Base-by-base conservation (phyloP, 2,329 filamentous ascomycete species). In the Emericellopsis atlantica region DNA sequence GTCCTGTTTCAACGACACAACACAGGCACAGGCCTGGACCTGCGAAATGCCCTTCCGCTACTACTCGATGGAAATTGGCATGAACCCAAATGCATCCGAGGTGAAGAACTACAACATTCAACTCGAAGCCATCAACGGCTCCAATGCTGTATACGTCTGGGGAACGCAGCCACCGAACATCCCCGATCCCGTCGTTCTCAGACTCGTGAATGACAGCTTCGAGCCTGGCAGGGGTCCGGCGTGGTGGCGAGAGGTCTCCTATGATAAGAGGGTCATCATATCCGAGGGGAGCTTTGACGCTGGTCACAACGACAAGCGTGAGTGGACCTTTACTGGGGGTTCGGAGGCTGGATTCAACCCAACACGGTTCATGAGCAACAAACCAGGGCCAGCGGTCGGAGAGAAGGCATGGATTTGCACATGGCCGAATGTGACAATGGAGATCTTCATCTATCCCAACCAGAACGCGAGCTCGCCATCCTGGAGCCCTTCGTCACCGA, bases 1-100 rank as follows among this genome's bases (percentile, higher is more conserved):
- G 33, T 64, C 66, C 0, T 85, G 81, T 52, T 65, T 84, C 44
- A 64, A 65, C 26, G 66, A 80, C 42, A 62, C 67, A 1, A 64
- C 56, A 1, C 70, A 79, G 48, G 60, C 65, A n/a, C 56, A 65
- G 39, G 72, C 79, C 1, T 85, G 81, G 81, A 73, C 66, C 44
- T 85, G 81, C 53, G 65, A 72, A 11, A 62, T 81, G 24, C 59
- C 64, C 2, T 62, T 64, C 36, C 59, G 59, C 6, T 58, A 65
- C 36, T 67, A 69, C 39, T 55, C 60, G 2, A 56, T 76, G 57
- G 55, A 59, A 2, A 56, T 77, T 15, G 46, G 44, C 16, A 50
- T 43, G 22, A 46, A 57, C 4, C 36, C 44, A 4, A 49, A 55
- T 12, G 51, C 47, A 39, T 48, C 48, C 14, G 49, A 48, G 34